Conservation (phyloP, 768 basidiomycete species). For the Paxillus involutus region DNA sequence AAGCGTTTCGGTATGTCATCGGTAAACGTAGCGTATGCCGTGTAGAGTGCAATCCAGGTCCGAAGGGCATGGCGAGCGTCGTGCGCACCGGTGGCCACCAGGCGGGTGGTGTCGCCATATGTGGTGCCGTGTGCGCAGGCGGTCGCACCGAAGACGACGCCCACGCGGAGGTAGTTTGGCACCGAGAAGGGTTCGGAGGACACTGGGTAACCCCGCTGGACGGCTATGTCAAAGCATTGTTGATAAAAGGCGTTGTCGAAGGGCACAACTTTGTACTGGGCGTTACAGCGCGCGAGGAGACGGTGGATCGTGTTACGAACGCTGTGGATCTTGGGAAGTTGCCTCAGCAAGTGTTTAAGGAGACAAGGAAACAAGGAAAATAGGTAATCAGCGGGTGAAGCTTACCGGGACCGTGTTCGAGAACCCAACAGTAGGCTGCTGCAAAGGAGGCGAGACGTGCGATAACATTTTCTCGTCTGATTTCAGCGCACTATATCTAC, state of each 20-base stretch:
- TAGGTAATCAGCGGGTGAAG: too few species aligned
- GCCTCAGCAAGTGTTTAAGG: too few species aligned
- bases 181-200: slow-evolving; percentile 18
- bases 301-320: slow-evolving; percentile 14
- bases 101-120: too few species aligned
- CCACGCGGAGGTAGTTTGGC: slow-evolving; percentile 30
- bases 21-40: slow-evolving; percentile 27
- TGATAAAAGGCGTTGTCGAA: slow-evolving; percentile 17
- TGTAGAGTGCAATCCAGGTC: slow-evolving; percentile 37
- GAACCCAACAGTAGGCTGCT: too few species aligned
- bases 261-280: slow-evolving; percentile 10
- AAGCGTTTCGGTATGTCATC: slow-evolving; percentile 37
- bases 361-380: too few species aligned
- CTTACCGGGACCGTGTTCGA: too few species aligned
- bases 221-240: slow-evolving; percentile 23
- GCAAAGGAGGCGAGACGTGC: too few species aligned
- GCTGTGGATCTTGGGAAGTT: slow-evolving; percentile 6
- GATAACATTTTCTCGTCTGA: too few species aligned
- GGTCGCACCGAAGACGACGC: slow-evolving; percentile 25
- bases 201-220: slow-evolving; percentile 26
- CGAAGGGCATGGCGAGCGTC: slow-evolving; percentile 6
- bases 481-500: too few species aligned
- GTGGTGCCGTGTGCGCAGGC: slow-evolving; percentile 27
- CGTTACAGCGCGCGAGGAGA: slow-evolving; percentile 15
- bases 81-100: too few species aligned